Evolutionary conservation across 148 eudicot genomes (phyloP).

Genomic region (Diospyros lotus): DNA sequence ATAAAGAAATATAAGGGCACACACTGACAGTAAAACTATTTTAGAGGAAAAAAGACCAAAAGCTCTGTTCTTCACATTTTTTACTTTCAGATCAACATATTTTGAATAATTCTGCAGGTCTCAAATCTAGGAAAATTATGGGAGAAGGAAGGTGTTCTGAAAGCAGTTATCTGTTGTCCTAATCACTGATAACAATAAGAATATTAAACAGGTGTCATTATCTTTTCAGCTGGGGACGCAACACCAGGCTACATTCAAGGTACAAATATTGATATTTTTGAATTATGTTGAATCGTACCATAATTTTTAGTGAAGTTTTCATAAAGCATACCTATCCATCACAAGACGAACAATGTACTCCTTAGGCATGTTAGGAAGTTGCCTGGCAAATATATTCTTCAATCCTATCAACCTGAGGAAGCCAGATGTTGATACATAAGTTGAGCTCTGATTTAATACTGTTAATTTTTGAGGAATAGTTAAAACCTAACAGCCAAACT

Average conservation of each 20-base stretch:
- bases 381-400: slow-evolving; percentile 94
- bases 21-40: background rate
- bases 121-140: background rate
- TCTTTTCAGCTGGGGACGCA: background rate
- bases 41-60: background rate
- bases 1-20: background rate
- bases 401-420: slow-evolving; percentile 83
- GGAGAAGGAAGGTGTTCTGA: background rate
- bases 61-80: background rate
- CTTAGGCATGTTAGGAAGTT: slow-evolving; percentile 98
- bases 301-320: background rate
- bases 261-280: no score
- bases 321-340: slow-evolving; percentile 75
- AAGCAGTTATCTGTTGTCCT: background rate
- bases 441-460: background rate
- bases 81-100: background rate
- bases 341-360: slow-evolving; percentile 98
- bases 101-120: background rate
- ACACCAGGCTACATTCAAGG: background rate
- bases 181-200: no score
- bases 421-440: slow-evolving; percentile 9
- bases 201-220: background rate
- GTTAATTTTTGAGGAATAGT: background rate
- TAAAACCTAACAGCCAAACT: background rate
- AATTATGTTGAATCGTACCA: background rate